Conservation (phyloP, 768 basidiomycete species). For the Suillus ampliporus region DNA sequence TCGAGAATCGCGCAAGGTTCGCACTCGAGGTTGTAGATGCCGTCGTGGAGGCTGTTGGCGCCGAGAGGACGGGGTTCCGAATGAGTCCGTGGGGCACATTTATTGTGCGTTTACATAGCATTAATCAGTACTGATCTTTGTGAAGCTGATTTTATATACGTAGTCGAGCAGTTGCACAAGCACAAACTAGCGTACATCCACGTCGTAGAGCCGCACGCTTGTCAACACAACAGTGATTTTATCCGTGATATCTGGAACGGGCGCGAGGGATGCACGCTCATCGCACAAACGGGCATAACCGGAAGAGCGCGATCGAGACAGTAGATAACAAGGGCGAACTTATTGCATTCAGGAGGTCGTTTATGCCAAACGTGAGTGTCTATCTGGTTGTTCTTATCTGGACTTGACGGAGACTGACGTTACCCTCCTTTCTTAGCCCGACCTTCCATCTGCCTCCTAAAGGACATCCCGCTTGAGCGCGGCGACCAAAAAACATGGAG, state of each 20-base stretch:
- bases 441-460: conserved; percentile 37
- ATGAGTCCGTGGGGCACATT: conserved; percentile 59
- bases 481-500: conserved; percentile 30
- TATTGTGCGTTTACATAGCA: neutral
- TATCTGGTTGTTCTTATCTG: neutral
- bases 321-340: conserved; percentile 42
- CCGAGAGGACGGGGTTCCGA: conserved; percentile 57
- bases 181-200: conserved; percentile 58
- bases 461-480: conserved; percentile 24
- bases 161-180: conserved; percentile 47
- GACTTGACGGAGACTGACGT: neutral
- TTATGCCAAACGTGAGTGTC: conserved; percentile 45
- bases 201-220: conserved; percentile 46
- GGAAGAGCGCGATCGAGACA: conserved; percentile 42
- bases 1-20: conserved; percentile 66
- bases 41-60: conserved; percentile 56
- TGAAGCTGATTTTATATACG: conserved; percentile 36
- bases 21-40: conserved; percentile 58
- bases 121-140: conserved; percentile 3
- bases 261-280: conserved; percentile 38
- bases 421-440: conserved; percentile 25
- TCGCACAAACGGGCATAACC: conserved; percentile 52
- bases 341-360: conserved; percentile 44
- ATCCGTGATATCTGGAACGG: conserved; percentile 49
- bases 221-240: conserved; percentile 44